phyloP scores from a whole-genome alignment of 2,329 filamentous ascomycete genomes.

The Fusarium solani-melongenae region DNA sequence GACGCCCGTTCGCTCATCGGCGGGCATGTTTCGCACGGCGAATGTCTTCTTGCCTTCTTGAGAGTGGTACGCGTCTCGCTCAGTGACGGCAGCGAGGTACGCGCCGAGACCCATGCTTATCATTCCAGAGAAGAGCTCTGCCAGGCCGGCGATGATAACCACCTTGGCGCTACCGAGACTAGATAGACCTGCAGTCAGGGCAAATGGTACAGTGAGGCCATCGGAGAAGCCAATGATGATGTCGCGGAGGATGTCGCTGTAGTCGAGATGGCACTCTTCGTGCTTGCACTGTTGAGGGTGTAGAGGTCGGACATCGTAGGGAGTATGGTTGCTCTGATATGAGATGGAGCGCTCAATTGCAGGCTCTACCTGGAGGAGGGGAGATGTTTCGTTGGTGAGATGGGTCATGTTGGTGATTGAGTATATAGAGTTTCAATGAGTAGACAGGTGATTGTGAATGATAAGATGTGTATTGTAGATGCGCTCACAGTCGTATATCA shows the following conservation, averaged over 20 bases:
- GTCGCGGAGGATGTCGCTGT: constrained; percentile 65
- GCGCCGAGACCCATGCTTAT: constrained; percentile 84
- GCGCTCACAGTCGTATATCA: background rate
- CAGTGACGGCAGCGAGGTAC: constrained; percentile 74
- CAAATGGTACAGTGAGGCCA: constrained; percentile 83
- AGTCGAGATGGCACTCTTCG: constrained; percentile 47
- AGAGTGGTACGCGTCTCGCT: constrained; percentile 62
- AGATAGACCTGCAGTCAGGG: constrained; percentile 78
- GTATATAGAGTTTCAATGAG: background rate
- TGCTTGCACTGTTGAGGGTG: constrained; percentile 39
- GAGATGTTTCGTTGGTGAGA: constrained; percentile 44
- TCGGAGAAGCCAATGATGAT: constrained; percentile 82
- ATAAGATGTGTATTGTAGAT: background rate
- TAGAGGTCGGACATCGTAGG: constrained; percentile 30
- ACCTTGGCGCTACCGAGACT: constrained; percentile 72
- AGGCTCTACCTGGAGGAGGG: constrained; percentile 48
- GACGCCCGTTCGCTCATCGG: constrained; percentile 59
- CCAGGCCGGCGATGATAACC: constrained; percentile 78
- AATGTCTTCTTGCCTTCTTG: constrained; percentile 58
- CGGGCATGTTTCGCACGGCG: constrained; percentile 56
- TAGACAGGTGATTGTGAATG: background rate
- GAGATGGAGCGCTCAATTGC: constrained; percentile 42
- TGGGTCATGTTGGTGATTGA: constrained; percentile 38
- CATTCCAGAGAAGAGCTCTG: constrained; percentile 79
- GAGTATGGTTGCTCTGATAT: constrained; percentile 26